Evolutionary conservation across 768 basidiomycete species (phyloP), one percentile per base, ranked within the genome.

Genomic region (Amanita phalloides): DNA sequence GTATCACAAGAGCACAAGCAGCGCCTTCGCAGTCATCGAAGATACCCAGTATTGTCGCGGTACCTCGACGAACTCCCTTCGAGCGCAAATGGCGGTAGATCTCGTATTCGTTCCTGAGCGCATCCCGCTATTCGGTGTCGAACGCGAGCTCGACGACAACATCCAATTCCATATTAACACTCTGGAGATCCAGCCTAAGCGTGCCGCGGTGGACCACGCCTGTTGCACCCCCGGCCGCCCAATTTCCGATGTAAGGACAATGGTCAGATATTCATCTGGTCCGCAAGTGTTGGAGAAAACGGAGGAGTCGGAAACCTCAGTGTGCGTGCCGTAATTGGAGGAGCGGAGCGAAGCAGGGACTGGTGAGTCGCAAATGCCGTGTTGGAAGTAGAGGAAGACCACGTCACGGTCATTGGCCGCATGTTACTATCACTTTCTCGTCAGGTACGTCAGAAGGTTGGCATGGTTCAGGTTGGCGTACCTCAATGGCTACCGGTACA

Each of bases 141-240:
- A 59, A 57, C 13, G 54, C 53, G 49, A 58, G 56, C 33, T 58
- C 56, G 48, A 58, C 53, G 23, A 45, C 50, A 38, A 58, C 56
- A 28, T 58, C 58, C 33, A 58, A 53, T 45, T 36, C 45, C 25
- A 45, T 39, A 55, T n/a, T 35, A 13, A 42, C 49, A 45, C 30
- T 42, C 6, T 9, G 49, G 43, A 38, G 48, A 41, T 53, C 58
- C 43, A 53, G 46, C 43, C 57, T 32, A 41, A 57, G 56, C 37
- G 56, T 59, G 51, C 58, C 58, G 26, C 56, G 56, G 48, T 54
- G 57, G 38, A 54, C 57, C 17, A 45, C 38, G 33, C 57, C 57
- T 44, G 55, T 58, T 45, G 55, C 55, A 20, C 57, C 57, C 35
- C 17, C 17, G 17, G 17, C 17, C 33, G 57, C 37, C 55, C 57